These are phyloP conservation scores for Musa itinerans DNA, from an alignment of 176 grass and related monocot species.

Conservation along the genomic window DNA sequence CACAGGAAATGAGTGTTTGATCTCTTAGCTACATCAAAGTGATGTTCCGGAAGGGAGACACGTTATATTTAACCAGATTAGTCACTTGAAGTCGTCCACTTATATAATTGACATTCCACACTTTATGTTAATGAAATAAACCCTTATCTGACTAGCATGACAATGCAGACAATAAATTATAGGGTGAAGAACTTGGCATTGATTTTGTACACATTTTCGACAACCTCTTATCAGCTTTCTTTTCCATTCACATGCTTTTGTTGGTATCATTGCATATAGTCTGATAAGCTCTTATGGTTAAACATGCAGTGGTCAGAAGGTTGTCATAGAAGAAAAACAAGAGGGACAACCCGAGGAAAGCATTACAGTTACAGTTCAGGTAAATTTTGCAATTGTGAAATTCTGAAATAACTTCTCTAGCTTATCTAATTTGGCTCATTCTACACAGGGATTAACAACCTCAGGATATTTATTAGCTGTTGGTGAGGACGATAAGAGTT, in stretches of 20 bases:
- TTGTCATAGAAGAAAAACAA: conserved; percentile 51
- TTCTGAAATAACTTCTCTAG: neutral
- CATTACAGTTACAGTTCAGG: conserved; percentile 60
- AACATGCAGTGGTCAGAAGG: conserved; percentile 72
- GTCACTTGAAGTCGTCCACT: neutral
- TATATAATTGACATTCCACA: neutral
- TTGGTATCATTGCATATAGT: neutral
- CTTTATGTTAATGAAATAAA: neutral
- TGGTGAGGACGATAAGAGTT: conserved; percentile 44
- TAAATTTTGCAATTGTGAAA: conserved; percentile 14
- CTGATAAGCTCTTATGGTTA: neutral
- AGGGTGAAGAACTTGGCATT: too few species aligned
- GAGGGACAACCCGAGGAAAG: conserved; percentile 31
- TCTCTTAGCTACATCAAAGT: neutral
- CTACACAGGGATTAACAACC: conserved; percentile 59
- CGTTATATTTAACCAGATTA: neutral
- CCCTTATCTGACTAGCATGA: neutral
- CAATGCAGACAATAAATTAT: too few species aligned
- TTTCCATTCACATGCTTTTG: neutral
- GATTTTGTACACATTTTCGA: neutral
- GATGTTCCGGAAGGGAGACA: neutral
- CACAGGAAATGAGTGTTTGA: too few species aligned
- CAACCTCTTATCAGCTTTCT: neutral
- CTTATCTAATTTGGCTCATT: conserved; percentile 9
- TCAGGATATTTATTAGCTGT: conserved; percentile 68